Conservation (phyloP, 176 grass and related monocot species). For the Triticum turgidum region DNA sequence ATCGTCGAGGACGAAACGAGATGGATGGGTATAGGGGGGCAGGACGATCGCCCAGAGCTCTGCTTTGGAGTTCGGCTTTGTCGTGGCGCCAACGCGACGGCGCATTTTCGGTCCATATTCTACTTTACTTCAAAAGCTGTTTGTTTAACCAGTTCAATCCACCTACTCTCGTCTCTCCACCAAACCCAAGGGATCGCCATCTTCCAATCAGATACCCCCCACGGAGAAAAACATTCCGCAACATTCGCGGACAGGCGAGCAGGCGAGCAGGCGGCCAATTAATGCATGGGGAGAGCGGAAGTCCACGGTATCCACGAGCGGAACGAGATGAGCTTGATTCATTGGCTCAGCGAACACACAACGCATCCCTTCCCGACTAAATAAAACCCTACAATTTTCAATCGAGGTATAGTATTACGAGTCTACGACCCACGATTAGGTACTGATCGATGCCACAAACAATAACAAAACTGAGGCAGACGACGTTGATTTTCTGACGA, state of each 20-base stretch:
- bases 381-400: too few species aligned
- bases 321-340: too few species aligned
- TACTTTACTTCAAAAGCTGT: not conserved
- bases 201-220: not conserved
- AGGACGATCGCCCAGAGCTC: too few species aligned
- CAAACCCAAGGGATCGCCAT: not conserved
- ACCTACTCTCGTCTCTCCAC: not conserved
- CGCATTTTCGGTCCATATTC: not conserved
- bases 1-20: too few species aligned
- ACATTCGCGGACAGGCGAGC: not conserved
- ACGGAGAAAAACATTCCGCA: not conserved
- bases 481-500: not conserved
- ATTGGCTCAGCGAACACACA: too few species aligned
- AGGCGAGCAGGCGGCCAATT: not conserved
- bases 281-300: not conserved
- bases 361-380: too few species aligned
- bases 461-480: not conserved
- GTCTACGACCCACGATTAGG: not conserved
- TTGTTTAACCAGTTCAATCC: not conserved
- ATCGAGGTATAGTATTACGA: too few species aligned
- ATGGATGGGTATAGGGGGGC: too few species aligned
- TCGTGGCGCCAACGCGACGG: too few species aligned
- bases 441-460: not conserved
- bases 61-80: too few species aligned
- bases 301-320: too few species aligned